These are phyloP conservation scores for Middelhovenomyces tepae DNA, from an alignment of 805 yeast genomes.

Conservation along the genomic window DNA sequence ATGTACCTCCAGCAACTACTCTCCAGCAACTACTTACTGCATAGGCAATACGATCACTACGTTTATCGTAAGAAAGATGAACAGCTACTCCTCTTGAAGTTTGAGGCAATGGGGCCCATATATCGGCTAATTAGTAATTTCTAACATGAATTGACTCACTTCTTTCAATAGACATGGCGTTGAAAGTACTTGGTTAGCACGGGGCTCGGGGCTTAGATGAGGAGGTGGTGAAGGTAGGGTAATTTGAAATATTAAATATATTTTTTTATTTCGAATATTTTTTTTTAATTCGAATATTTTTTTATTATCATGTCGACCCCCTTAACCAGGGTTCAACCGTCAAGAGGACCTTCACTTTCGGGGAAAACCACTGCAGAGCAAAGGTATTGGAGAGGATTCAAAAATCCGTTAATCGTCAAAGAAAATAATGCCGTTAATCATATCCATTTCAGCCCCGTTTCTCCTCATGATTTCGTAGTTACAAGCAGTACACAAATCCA, in stretches of 20 bases:
- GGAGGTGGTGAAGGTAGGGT: too few relatives aligned
- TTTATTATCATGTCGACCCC: slow-evolving; percentile 10
- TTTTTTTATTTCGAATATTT: too few relatives aligned
- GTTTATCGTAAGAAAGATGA: slow-evolving; percentile 65
- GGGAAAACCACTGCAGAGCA: slow-evolving; percentile 44
- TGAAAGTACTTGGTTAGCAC: too few relatives aligned
- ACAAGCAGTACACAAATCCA: slow-evolving; percentile 88
- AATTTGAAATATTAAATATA: too few relatives aligned
- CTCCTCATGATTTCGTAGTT: slow-evolving; percentile 89
- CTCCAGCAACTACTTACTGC: slow-evolving; percentile 30
- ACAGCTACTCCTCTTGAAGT: slow-evolving; percentile 65
- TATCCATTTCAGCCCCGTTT: slow-evolving; percentile 74
- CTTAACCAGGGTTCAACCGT: slow-evolving; percentile 6
- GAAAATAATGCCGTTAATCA: slow-evolving; percentile 90
- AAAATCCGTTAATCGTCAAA: slow-evolving; percentile 79
- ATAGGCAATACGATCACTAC: slow-evolving; percentile 65
- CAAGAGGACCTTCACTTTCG: slow-evolving; percentile 7
- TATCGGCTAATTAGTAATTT: slow-evolving; percentile 20
- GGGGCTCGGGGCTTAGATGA: too few relatives aligned
- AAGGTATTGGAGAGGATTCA: slow-evolving; percentile 84
- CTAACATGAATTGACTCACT: slow-evolving; percentile 5
- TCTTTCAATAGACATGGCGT: slow-evolving; percentile 10
- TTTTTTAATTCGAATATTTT: too few relatives aligned
- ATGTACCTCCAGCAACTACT: slow-evolving; percentile 12
- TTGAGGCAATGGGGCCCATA: slow-evolving; percentile 70